phyloP scores from a whole-genome alignment of 2,329 filamentous ascomycete genomes.

The Aspergillus ochraceus region DNA sequence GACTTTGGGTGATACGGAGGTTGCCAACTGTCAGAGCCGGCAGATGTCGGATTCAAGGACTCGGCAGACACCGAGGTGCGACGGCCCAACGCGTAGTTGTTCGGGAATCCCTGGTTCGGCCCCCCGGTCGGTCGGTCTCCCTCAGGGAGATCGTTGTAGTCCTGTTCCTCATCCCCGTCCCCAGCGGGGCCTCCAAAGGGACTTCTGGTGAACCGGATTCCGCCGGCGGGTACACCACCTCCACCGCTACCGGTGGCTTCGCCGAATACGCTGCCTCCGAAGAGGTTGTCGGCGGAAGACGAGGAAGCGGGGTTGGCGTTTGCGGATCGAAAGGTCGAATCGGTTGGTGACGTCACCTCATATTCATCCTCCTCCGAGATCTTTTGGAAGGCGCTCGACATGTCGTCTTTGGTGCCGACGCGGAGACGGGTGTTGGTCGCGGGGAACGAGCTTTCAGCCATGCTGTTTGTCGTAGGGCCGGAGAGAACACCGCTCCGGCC shows the following conservation, averaged over 20 bases:
- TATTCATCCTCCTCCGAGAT: conserved; percentile 81
- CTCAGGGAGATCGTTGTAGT: conserved; percentile 21
- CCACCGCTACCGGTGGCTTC: conserved; percentile 13
- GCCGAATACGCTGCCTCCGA: conserved; percentile 30
- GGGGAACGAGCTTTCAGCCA: conserved; percentile 73
- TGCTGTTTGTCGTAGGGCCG: conserved; percentile 39
- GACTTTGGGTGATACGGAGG: conserved; percentile 85
- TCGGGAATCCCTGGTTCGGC: conserved; percentile 59
- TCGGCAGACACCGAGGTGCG: conserved; percentile 96
- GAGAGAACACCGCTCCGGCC: conserved; percentile 30
- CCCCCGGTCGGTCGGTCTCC: conserved; percentile 28
- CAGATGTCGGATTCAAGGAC: conserved; percentile 84
- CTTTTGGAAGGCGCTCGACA: conserved; percentile 56
- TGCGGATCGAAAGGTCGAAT: conserved; percentile 55
- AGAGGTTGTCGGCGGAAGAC: conserved; percentile 45
- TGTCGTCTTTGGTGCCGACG: conserved; percentile 69
- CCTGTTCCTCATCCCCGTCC: conserved; percentile 21
- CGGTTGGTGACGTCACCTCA: conserved; percentile 75
- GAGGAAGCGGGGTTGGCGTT: conserved; percentile 28
- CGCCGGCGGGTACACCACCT: neutral
- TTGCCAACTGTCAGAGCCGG: conserved; percentile 83
- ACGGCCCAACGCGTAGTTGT: conserved; percentile 89
- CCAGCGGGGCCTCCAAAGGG: conserved; percentile 31
- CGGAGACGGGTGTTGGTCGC: conserved; percentile 80
- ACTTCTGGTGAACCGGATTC: conserved; percentile 34